Base-by-base conservation (phyloP, 1,139 yeast species). In the Hyphopichia fennica region DNA sequence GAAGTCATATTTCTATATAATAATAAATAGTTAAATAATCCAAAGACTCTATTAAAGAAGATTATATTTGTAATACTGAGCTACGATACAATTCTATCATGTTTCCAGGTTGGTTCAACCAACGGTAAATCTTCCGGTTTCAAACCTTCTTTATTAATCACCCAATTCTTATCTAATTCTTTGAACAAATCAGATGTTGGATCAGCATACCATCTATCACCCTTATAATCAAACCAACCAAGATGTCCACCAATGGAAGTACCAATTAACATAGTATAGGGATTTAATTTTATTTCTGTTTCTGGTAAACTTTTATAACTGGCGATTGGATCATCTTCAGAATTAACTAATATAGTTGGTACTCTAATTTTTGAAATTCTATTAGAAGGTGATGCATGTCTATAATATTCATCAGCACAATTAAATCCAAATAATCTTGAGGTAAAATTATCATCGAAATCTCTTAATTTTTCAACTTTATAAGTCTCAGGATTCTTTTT, bases 211-310 rank as follows among this genome's bases (percentile, higher is more conserved):
- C 89, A 84, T 48, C 88, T 67, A 13, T 60, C 61, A 28, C 80
- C 77, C 38, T 64, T 62, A 48, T 63, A 65, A 38, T 69, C 69
- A 48, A 77, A 78, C 84, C 84, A 80, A 1, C 82, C 84, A 44
- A 80, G 67, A 65, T 93, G 99, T 9, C 98, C 99, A 43, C 99
- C 99, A 25, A 82, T 65, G 28, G 82, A 76, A 0, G 97, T 87
- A 39, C 83, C 78, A 15, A 85, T 68, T 53, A 87, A 61, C 28
- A 81, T 66, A 25, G 85, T 66, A 58, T 79, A 86, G 9, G 96
- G 96, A 54, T 90, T 91, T 35, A 71, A 63, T 35, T 57, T 57
- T 6, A 82, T 79, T 52, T 87, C 93, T 10, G 64, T 58, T 44
- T 66, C 60, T 1, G 96, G 96, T 29, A 88, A 56, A 8, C 72